Evolutionary conservation across 192 early-diverging fungal genomes (phyloP).

Genomic region (Coemansia sp.): DNA sequence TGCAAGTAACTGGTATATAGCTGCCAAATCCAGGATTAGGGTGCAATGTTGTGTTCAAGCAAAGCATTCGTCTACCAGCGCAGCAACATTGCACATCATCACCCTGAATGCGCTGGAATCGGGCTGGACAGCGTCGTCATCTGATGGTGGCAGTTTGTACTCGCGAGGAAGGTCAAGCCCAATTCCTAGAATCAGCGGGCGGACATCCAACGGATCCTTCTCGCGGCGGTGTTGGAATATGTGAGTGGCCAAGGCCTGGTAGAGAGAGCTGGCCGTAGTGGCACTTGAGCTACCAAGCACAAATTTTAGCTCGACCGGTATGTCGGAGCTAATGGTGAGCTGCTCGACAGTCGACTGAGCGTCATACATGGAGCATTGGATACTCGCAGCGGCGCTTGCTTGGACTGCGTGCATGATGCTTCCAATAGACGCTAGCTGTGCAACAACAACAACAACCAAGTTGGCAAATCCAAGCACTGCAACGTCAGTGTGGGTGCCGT

Average conservation of each 20-base stretch:
- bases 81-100: conserved; percentile 6
- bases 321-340: conserved; percentile 6
- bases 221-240: conserved; percentile 22
- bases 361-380: neutral
- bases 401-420: conserved; percentile 28
- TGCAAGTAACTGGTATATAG: too few relatives aligned
- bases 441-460: conserved; percentile 36
- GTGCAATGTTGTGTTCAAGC: conserved; percentile 1
- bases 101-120: conserved; percentile 8
- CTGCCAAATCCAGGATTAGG: too few relatives aligned
- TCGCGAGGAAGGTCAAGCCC: conserved; percentile 29
- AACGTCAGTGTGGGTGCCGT: conserved; percentile 38
- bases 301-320: conserved; percentile 40
- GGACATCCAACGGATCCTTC: conserved; percentile 16
- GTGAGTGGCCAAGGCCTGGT: conserved; percentile 35
- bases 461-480: conserved; percentile 45
- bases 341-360: conserved; percentile 3
- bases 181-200: conserved; percentile 31
- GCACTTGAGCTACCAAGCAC: conserved; percentile 23
- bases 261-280: conserved; percentile 24
- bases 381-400: neutral
- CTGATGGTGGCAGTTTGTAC: conserved; percentile 3
- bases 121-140: conserved; percentile 1
- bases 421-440: conserved; percentile 39
- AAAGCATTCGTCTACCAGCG: conserved; percentile 17